Evolutionary conservation across 108 stramenopile species (phyloP).

Genomic region (Fistulifera pelliculosa): DNA sequence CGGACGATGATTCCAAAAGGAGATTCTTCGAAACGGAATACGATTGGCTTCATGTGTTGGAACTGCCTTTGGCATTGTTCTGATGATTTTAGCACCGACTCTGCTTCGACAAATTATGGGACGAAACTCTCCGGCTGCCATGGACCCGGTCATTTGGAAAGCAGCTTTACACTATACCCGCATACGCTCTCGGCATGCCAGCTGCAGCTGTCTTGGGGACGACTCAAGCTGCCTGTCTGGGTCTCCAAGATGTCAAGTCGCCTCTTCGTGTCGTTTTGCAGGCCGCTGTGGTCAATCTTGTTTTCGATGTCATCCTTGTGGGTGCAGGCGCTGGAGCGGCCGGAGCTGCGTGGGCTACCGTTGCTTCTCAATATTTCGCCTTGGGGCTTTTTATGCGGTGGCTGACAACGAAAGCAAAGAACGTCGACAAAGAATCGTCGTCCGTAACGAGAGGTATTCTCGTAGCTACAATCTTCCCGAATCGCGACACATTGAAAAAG

Average conservation of each 20-base stretch:
- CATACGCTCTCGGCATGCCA: conserved; percentile 63
- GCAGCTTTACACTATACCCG: conserved; percentile 53
- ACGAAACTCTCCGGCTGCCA: conserved; percentile 15
- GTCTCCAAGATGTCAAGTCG: conserved; percentile 42
- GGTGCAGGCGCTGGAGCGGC: conserved; percentile 45
- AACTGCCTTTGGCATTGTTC: conserved; percentile 18
- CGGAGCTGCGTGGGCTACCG: conserved; percentile 73
- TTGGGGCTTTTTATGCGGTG: conserved; percentile 42
- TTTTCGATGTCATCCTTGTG: conserved; percentile 47
- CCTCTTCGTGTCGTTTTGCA: conserved; percentile 46
- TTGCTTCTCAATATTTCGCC: conserved; percentile 54
- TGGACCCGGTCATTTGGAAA: conserved; percentile 33
- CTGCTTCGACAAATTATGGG: conserved; percentile 48
- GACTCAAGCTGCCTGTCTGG: conserved; percentile 51
- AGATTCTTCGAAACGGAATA: conserved; percentile 34
- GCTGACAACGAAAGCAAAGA: conserved; percentile 11
- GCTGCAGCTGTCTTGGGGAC: conserved; percentile 51
- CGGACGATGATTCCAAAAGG: conserved; percentile 8
- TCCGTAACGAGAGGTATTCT: no score
- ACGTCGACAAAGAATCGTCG: no score
- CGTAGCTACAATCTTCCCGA: no score
- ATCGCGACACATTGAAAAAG: conserved; percentile 8
- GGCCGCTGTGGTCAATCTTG: conserved; percentile 55
- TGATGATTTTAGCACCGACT: conserved; percentile 16
- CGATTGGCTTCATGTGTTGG: conserved; percentile 43